Percentiles rank a stretch among this genome's conserved stretches.
Conservation (phyloP, 192 early-diverging fungal species). For the Backusella circina region DNA sequence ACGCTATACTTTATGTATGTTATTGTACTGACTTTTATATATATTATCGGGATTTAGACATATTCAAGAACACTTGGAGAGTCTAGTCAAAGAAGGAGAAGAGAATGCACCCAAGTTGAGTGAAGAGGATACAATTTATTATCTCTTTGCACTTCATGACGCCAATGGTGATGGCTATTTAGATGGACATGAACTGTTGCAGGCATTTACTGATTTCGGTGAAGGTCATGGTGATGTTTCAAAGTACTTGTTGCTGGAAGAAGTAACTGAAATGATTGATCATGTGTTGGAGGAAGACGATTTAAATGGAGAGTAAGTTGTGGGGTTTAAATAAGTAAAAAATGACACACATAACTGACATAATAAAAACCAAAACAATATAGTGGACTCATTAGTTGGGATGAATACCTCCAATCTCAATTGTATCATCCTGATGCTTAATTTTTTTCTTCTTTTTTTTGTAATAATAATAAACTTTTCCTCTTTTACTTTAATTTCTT, state of each 20-base stretch:
- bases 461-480: not conserved
- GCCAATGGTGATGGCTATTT: constrained; percentile 66
- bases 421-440: constrained; percentile 36
- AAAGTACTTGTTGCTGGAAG: constrained; percentile 33
- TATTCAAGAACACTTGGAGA: constrained; percentile 50
- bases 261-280: constrained; percentile 66
- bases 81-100: constrained; percentile 4
- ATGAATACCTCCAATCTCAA: constrained; percentile 54
- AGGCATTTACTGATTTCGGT: constrained; percentile 48
- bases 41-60: too few species aligned
- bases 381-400: constrained; percentile 56
- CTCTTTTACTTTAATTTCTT: not conserved
- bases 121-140: constrained; percentile 60
- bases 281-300: constrained; percentile 76
- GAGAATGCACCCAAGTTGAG: constrained; percentile 34
- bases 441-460: not conserved
- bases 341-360: too few species aligned
- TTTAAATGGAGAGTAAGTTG: constrained; percentile 66
- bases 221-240: constrained; percentile 24
- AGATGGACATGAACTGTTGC: constrained; percentile 76
- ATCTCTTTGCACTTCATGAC: constrained; percentile 73
- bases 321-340: too few species aligned
- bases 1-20: not conserved
- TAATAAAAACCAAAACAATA: too few species aligned
- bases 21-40: not conserved